Percentiles rank a stretch among this genome's conserved stretches.
Conservation (phyloP, 257 asterid species). For the Hygrophila difformis region DNA sequence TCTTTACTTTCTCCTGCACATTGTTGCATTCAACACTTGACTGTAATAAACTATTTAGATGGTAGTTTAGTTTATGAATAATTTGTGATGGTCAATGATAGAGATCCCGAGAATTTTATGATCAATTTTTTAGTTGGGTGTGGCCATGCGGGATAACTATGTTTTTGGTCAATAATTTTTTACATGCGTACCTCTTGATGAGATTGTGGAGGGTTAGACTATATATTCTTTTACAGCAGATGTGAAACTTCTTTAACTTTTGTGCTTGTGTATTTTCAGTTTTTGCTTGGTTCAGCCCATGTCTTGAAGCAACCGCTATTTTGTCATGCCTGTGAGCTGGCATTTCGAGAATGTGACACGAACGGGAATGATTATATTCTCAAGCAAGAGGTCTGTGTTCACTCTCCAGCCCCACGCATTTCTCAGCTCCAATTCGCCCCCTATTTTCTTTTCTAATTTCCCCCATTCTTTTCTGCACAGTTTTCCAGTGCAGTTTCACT, state of each 20-base stretch:
- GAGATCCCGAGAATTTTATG: no score
- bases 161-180: no score
- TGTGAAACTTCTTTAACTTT: constrained; percentile 13
- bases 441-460: neutral
- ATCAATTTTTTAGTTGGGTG: no score
- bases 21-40: no score
- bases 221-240: no score
- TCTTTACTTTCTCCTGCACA: no score
- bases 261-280: constrained; percentile 42
- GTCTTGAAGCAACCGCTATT: constrained; percentile 74
- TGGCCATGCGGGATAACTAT: no score
- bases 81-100: no score
- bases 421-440: neutral
- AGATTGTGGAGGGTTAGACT: no score
- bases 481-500: constrained; percentile 45
- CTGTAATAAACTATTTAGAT: no score
- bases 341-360: constrained; percentile 51
- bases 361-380: constrained; percentile 36
- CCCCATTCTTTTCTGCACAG: constrained; percentile 30
- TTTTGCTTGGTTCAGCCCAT: constrained; percentile 84
- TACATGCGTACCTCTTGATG: no score
- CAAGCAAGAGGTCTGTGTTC: constrained; percentile 56
- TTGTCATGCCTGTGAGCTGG: constrained; percentile 59
- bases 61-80: no score
- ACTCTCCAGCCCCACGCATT: neutral